phyloP scores from a whole-genome alignment of 2,329 filamentous ascomycete genomes.

The Colletotrichum tofieldiae region DNA sequence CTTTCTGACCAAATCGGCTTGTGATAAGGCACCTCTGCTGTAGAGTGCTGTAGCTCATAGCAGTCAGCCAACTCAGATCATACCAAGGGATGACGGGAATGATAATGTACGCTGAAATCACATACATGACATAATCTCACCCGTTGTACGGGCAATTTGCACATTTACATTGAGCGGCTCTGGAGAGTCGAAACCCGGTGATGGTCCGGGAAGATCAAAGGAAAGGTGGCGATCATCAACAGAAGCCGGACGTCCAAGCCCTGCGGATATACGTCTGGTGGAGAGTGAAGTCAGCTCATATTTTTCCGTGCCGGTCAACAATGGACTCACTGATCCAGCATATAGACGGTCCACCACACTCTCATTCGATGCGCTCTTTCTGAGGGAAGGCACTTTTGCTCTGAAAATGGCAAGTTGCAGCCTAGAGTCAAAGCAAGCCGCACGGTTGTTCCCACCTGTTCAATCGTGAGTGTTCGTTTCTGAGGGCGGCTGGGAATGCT shows the following conservation, averaged over 20 bases:
- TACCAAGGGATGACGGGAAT: not conserved
- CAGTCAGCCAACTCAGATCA: not conserved
- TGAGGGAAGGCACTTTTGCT: slow-evolving; percentile 48
- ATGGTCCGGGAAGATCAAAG: slow-evolving; percentile 47
- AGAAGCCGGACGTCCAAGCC: slow-evolving; percentile 47
- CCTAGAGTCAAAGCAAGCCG: slow-evolving; percentile 48
- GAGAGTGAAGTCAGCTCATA: not conserved
- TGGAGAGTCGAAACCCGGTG: slow-evolving; percentile 47
- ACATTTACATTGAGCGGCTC: slow-evolving; percentile 49
- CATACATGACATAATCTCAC: slow-evolving; percentile 50
- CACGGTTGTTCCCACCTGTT: slow-evolving; percentile 48
- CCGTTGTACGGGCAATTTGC: slow-evolving; percentile 48
- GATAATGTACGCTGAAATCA: not conserved
- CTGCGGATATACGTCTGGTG: slow-evolving; percentile 47
- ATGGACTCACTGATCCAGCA: slow-evolving; percentile 48
- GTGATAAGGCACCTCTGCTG: slow-evolving; percentile 46
- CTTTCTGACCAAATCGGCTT: slow-evolving; percentile 47
- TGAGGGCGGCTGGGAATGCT: accelerated
- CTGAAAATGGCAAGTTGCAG: slow-evolving; percentile 46
- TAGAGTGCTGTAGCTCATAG: slow-evolving; percentile 45
- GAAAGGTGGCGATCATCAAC: slow-evolving; percentile 49
- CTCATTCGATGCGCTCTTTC: slow-evolving; percentile 47
- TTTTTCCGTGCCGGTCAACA: accelerated
- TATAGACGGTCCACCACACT: slow-evolving; percentile 52
- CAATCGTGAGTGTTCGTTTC: not conserved